phyloP scores from a whole-genome alignment of 495 filamentous ascomycete genomes.

The Penicillium soppii region DNA sequence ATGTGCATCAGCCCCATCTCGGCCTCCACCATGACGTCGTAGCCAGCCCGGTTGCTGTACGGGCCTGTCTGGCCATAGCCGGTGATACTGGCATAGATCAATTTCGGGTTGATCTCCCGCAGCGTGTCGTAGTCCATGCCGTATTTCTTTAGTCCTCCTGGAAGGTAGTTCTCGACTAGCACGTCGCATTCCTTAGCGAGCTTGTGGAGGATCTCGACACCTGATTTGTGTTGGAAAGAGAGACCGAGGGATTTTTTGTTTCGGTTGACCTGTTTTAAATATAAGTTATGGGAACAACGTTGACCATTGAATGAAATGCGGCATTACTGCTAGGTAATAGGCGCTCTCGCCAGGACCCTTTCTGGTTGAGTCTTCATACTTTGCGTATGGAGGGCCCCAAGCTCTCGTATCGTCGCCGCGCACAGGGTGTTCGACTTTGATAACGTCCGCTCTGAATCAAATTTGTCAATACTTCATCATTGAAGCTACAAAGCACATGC shows the following conservation, averaged over 20 bases:
- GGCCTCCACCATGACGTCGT: constrained; percentile 99
- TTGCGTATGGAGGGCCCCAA: constrained; percentile 94
- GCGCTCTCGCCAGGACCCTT: constrained; percentile 88
- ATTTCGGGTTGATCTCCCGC: constrained; percentile 70
- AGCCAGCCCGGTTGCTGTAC: constrained; percentile 84
- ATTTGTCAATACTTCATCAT: neutral
- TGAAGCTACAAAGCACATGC: constrained; percentile 12
- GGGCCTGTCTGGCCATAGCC: constrained; percentile 91
- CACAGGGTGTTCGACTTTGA: constrained; percentile 93
- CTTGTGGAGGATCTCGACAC: constrained; percentile 81
- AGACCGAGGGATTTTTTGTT: constrained; percentile 95
- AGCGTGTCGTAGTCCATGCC: constrained; percentile 81
- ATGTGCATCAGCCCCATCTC: constrained; percentile 99
- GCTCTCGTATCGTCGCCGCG: constrained; percentile 92
- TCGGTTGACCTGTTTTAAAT: constrained; percentile 70
- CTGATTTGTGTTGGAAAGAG: constrained; percentile 81
- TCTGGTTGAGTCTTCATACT: constrained; percentile 58
- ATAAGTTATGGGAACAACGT: constrained; percentile 3
- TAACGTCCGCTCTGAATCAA: constrained; percentile 78
- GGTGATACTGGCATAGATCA: constrained; percentile 69
- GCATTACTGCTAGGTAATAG: constrained; percentile 90
- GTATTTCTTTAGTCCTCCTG: constrained; percentile 88
- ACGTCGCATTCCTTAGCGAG: constrained; percentile 85
- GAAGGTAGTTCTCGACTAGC: constrained; percentile 95
- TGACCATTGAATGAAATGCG: constrained; percentile 8